Evolutionary conservation across 371 early-diverging fungal species (phyloP), one percentile per base, ranked within the genome.

Genomic region (Mortierella sp.): DNA sequence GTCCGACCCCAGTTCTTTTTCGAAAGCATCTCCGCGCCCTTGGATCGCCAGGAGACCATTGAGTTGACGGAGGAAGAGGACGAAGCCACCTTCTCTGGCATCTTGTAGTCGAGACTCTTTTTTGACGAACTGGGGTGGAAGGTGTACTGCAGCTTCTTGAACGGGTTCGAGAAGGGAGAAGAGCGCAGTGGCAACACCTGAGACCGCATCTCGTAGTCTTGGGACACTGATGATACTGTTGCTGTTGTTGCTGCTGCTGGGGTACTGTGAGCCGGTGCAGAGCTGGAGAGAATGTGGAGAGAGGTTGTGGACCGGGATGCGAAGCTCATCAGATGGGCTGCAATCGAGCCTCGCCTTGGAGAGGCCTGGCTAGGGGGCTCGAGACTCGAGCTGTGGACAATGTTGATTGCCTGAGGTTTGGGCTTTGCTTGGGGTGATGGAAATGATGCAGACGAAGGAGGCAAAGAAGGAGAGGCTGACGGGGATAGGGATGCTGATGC

Each of bases 31-130:
- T 75, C 75, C 6, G 75, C 75, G 8, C 72, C 72, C 44, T 60
- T 67, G 39, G 75, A 75, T 24, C 75, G 68, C 75, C 75, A 75
- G 8, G 75, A 75, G 39, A 55, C 64, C 75, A 75, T 51, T 15
- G 75, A 67, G 42, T 63, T 58, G 51, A 68, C 75, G 7, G 75
- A 75, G 27, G 75, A 62, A 4, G 75, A 58, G 1, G 68, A 75
- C 0, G 75, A 64, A 3, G 43, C 54, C 8, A 68, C 24, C 48
- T 41, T 65, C 28, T 72, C 72, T 11, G 24, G 17, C 6, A 37
- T 17, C 0, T 50, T 54, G 8, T 34, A 37, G 31, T 67, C 59
- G 11, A 60, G 41, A 27, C 37, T 63, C 56, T 67, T 73, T 19
- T 66, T 66, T 9, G 56, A 60, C 3, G 41, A 43, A 23, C 53